phyloP scores from a whole-genome alignment of 257 asterid species.

The Thymus mandschuricus region DNA sequence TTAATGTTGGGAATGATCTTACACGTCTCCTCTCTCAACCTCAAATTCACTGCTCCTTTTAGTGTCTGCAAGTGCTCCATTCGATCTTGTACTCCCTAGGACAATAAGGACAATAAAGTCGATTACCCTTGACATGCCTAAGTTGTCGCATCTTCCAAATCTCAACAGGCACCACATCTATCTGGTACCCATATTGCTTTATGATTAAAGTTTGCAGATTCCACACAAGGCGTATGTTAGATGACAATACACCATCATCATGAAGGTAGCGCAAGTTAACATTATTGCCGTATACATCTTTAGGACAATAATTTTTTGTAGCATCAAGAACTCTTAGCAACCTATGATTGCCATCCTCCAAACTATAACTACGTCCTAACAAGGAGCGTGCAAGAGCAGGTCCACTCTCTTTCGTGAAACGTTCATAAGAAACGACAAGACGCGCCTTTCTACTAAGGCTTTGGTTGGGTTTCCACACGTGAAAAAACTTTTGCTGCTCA shows the following conservation, averaged over 20 bases:
- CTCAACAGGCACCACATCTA: neutral
- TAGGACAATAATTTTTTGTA: neutral
- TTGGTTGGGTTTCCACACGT: neutral
- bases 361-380: neutral
- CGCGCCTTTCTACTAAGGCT: neutral
- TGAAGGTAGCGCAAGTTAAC: neutral
- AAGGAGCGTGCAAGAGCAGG: neutral
- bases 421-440: neutral
- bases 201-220: neutral
- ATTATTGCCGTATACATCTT: neutral
- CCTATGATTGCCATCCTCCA: neutral
- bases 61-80: neutral
- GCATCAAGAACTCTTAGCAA: neutral
- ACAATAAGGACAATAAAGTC: neutral
- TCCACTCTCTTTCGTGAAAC: no score
- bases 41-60: neutral
- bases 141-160: conserved; percentile 8
- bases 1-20: conserved; percentile 13
- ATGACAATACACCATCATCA: neutral
- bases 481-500: neutral
- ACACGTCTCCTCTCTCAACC: neutral
- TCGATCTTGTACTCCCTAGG: neutral
- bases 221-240: neutral
- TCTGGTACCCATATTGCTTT: no score
- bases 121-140: neutral